Base-by-base conservation (phyloP, 2,329 filamentous ascomycete species). In the Coleophoma crateriformis region DNA sequence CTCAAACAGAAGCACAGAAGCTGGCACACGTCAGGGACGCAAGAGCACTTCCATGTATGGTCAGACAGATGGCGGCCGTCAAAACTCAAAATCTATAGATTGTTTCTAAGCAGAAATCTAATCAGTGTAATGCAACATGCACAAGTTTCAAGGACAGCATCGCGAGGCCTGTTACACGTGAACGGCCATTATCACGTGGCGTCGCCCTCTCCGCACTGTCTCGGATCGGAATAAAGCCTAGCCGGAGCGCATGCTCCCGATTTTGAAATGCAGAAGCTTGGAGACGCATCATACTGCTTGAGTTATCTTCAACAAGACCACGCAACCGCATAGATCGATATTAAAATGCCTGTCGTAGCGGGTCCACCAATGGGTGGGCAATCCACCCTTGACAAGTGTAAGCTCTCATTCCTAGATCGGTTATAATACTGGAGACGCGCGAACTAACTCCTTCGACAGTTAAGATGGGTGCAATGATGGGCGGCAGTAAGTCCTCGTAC, bases 401-500 rank as follows among this genome's bases (percentile, higher is more conserved):
- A 53, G 77, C 54, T 35, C 48, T 50, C 46, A 45, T 50, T 49
- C 34, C 42, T 48, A 22, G 45, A 42, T 35, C 38, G 35, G 49
- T 44, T 48, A 38, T 39, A 51, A 64, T 48, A 50, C 47, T 50
- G 58, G 66, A 68, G 63, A 67, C 64, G 22, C 51, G 51, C 50
- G 59, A 48, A 59, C 51, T 44, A 62, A 66, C 35, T 38, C 35
- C 14, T 3, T 64, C 50, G 45, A 61, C 67, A 95, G 90, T 91
- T 70, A 96, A 96, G 78, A 96, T 97, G 90, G 94, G 94, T 61
- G 90, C 88, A 55, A 85, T 99, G 85, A 97, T 97, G 90, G 94
- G 94, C 61, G 89, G 90, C 68, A 95, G 92, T 97, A 87, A 64
- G 90, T 81, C 27, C 27, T 27, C 6, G 27, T 47, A 50, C 17